Conservation (phyloP, 768 basidiomycete genomes). For the Rubroboletus pulcherrimus region DNA sequence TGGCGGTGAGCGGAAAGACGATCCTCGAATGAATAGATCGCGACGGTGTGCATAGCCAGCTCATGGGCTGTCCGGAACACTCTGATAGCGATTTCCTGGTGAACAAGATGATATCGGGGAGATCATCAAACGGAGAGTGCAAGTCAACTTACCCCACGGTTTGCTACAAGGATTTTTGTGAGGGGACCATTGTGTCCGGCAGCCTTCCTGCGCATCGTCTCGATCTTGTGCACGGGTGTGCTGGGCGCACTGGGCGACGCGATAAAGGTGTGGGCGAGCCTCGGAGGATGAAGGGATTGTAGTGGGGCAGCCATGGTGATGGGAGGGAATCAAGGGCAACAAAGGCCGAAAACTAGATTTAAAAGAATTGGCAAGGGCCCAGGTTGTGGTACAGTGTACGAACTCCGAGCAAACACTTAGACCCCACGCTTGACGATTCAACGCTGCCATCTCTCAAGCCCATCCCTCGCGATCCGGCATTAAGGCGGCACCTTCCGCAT, state of each 20-base stretch:
- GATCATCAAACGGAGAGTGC: slow-evolving; percentile 5
- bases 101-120: slow-evolving; percentile 5
- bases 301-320: slow-evolving; percentile 29
- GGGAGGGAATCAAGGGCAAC: slow-evolving; percentile 9
- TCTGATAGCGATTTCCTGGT: slow-evolving; percentile 96
- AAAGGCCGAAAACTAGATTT: not conserved
- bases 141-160: slow-evolving; percentile 70
- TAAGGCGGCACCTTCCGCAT: slow-evolving; percentile 32
- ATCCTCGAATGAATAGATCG: slow-evolving; percentile 97
- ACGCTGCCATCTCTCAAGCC: slow-evolving; percentile 3
- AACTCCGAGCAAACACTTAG: not conserved
- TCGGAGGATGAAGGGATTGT: slow-evolving; percentile 60
- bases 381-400: not conserved
- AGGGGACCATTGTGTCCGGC: slow-evolving; percentile 88
- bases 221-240: slow-evolving; percentile 86
- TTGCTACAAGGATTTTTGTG: slow-evolving; percentile 90
- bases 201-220: slow-evolving; percentile 86
- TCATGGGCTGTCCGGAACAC: slow-evolving; percentile 99
- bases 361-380: not conserved
- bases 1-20: slow-evolving; percentile 95
- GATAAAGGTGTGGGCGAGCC: slow-evolving; percentile 69
- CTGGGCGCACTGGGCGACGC: slow-evolving; percentile 73
- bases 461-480: slow-evolving; percentile 22
- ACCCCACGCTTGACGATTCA: not conserved
- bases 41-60: slow-evolving; percentile 98